Base-by-base conservation (phyloP, 148 eudicot genomes). In the Agrostemma githago region DNA sequence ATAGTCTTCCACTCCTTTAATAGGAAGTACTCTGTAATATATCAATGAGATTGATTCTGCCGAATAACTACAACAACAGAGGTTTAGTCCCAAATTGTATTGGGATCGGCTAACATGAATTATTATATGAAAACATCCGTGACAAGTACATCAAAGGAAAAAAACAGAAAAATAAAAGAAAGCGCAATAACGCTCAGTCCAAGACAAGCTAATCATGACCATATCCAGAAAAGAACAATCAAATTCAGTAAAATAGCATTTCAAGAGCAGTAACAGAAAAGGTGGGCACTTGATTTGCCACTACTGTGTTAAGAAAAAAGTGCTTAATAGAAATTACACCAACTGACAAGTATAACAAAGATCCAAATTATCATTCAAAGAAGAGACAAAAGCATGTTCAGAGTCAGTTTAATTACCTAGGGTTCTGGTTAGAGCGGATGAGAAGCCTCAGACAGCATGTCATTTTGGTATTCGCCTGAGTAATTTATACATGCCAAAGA, bases 401-500 rank as follows among this genome's bases (percentile, higher is more conserved):
- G 39, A 66, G 62, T 80, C 68, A 76, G 76, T 72, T 37, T 39
- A 51, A 68, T 65, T 72, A 76, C 62, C 76, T 67, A 67, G 54
- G 58, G 20, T 19, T 80, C 58, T 38, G 37, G 72, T 71, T 61
- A 72, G 74, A 76, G 17, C 26, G 64, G 42, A 48, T 40, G 61
- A 59, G 65, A 75, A n/a, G 66, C 72, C 56, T 68, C 73, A 38
- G n/a, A 58, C 74, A 51, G 48, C 40, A 5, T 7, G 19, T 81
- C 72, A 81, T 62, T 56, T 69, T 6, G 88, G 88, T 58, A 89
- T 81, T 81, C 91, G 86, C 77, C 87, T 84, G 3, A 92, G 92
- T 57, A 96, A 83, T 75, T 89, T 96, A 82, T 92, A 92, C 77
- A 88, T 54, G 77, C 97, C 97, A 17, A 95, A 95, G 19, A 90